Conservation (phyloP, 768 basidiomycete species). For the Rhodosporidiobolus odoratus region DNA sequence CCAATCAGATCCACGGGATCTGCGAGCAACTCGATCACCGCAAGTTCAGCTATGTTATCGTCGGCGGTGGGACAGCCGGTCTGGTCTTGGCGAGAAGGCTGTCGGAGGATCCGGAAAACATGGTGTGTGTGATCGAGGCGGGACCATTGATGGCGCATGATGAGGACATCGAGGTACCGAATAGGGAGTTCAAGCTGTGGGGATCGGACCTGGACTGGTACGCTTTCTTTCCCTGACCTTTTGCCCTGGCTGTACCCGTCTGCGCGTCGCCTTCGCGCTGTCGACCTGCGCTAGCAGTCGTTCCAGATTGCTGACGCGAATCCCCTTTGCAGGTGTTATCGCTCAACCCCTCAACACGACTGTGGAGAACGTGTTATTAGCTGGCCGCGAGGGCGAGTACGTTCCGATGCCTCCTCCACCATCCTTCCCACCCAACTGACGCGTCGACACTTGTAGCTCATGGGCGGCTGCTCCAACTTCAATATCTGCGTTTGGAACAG, state of each 20-base stretch:
- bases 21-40: neutral
- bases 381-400: slow-evolving; percentile 11
- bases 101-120: slow-evolving; percentile 30
- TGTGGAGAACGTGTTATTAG: neutral
- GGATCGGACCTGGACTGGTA: slow-evolving; percentile 21
- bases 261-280: too few species aligned
- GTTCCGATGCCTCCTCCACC: neutral
- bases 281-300: too few species aligned
- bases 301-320: too few species aligned
- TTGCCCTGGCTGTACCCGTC: too few species aligned
- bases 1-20: neutral
- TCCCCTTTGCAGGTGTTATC: too few species aligned
- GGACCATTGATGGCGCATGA: slow-evolving; percentile 20
- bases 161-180: slow-evolving; percentile 1
- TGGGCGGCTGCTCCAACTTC: slow-evolving; percentile 30
- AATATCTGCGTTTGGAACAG: slow-evolving; percentile 14
- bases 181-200: neutral
- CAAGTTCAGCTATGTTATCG: slow-evolving; percentile 8
- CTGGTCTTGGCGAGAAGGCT: slow-evolving; percentile 41
- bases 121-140: slow-evolving; percentile 42
- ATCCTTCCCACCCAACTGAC: neutral
- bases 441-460: neutral
- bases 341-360: neutral
- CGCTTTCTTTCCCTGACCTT: too few species aligned
- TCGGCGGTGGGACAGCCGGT: slow-evolving; percentile 39